Conservation (phyloP, 2,329 filamentous ascomycete species). For the Ascochyta lentis region DNA sequence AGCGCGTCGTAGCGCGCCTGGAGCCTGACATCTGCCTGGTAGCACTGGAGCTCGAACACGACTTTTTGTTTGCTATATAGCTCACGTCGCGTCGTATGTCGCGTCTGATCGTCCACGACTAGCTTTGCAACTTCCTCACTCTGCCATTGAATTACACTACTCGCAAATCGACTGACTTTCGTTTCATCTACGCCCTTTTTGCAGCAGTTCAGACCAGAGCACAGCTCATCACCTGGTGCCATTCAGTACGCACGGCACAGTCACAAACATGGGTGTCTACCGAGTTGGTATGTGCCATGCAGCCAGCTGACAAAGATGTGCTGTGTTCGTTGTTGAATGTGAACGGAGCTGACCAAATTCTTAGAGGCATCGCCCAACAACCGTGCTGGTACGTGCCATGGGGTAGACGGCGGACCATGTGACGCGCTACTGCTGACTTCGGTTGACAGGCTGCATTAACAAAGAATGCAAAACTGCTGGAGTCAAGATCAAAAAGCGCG, state of each 20-base stretch:
- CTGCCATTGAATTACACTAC: neutral
- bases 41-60: constrained; percentile 2
- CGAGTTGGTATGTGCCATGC: constrained; percentile 33
- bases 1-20: constrained; percentile 15
- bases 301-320: neutral
- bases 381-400: constrained; percentile 59
- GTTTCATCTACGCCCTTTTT: neutral
- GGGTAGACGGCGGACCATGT: neutral
- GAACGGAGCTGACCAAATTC: neutral
- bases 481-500: constrained; percentile 73
- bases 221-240: neutral
- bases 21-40: constrained; percentile 17
- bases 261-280: constrained; percentile 33
- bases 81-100: neutral
- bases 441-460: constrained; percentile 62
- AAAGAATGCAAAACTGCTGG: constrained; percentile 74
- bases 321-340: neutral
- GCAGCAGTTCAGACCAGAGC: neutral
- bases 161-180: neutral
- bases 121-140: neutral
- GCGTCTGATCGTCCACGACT: neutral
- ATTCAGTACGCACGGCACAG: neutral
- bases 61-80: constrained; percentile 4
- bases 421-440: neutral
- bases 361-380: constrained; percentile 54